These are phyloP conservation scores for Athelia psychrophila DNA, from an alignment of 1,284 basidiomycete genomes.

Conservation along the genomic window DNA sequence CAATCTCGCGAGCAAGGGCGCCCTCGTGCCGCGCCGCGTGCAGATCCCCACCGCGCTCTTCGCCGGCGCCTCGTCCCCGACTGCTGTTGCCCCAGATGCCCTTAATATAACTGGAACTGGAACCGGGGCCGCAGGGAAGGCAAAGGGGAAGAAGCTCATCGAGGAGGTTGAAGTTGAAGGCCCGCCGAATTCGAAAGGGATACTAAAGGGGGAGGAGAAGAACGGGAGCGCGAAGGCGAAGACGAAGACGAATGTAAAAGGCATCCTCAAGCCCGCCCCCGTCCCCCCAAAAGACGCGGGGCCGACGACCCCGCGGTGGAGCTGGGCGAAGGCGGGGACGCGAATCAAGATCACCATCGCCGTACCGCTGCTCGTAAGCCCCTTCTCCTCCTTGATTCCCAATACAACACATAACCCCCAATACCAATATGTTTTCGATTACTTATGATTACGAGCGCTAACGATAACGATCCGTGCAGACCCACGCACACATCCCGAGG, in stretches of 20 bases:
- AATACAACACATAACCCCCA: background rate
- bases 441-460: background rate
- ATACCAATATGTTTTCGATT: background rate
- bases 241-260: slow-evolving; percentile 11
- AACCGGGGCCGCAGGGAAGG: background rate
- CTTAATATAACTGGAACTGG: too few species aligned
- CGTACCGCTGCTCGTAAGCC: slow-evolving; percentile 31
- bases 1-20: slow-evolving; percentile 38
- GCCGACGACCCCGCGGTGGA: slow-evolving; percentile 15
- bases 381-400: background rate
- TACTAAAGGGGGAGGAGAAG: background rate
- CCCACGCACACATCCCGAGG: slow-evolving; percentile 18
- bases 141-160: slow-evolving; percentile 19
- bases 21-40: slow-evolving; percentile 26
- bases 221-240: background rate
- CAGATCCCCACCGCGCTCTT: slow-evolving; percentile 29
- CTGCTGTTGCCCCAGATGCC: background rate
- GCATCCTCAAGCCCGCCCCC: slow-evolving; percentile 17
- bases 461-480: slow-evolving; percentile 17
- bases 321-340: slow-evolving; percentile 26
- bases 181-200: background rate
- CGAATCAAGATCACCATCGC: slow-evolving; percentile 25
- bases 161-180: slow-evolving; percentile 21
- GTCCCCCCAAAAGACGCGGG: slow-evolving; percentile 8
- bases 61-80: slow-evolving; percentile 10